A percentile compares a stretch with the other conserved stretches of the same genome.
These are phyloP conservation scores for Podosphaera xanthii DNA, from an alignment of 2,329 filamentous ascomycete species.

Conservation along the genomic window DNA sequence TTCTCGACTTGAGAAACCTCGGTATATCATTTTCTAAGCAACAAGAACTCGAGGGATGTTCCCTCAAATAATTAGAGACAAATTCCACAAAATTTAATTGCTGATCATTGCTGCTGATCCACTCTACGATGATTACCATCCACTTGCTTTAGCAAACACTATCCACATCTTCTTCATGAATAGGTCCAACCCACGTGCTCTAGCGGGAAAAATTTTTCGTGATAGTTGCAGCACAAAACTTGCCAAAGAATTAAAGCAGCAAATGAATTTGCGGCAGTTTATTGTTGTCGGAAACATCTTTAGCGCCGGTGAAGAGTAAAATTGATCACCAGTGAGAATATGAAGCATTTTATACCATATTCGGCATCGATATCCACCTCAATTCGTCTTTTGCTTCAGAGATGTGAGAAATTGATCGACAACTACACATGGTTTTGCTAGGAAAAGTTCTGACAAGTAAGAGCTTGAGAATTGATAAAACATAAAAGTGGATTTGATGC, in stretches of 20 bases:
- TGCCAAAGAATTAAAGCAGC: neutral
- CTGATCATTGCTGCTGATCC: conserved; percentile 70
- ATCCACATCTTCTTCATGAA: conserved; percentile 43
- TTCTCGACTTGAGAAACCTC: conserved; percentile 32
- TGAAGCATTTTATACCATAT: neutral
- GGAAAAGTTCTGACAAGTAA: neutral
- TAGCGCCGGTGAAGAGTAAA: neutral
- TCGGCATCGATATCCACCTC: neutral
- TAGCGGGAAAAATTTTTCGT: conserved; percentile 63
- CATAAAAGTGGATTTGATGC: neutral
- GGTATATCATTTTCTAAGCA: conserved; percentile 14
- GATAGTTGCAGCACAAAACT: conserved; percentile 21
- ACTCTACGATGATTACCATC: conserved; percentile 70
- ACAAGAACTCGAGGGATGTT: neutral
- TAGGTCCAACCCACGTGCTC: conserved; percentile 31
- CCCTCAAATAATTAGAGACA: neutral
- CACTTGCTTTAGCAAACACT: conserved; percentile 45
- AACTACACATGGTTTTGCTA: neutral
- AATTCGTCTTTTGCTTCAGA: neutral
- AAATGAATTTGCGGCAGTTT: neutral
- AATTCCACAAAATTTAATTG: conserved; percentile 17
- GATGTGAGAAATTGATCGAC: neutral
- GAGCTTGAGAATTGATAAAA: neutral
- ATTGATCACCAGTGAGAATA: neutral
- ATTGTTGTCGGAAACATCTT: neutral